Conservation (phyloP, 1,284 basidiomycete species). For the Agroathelia rolfsii region DNA sequence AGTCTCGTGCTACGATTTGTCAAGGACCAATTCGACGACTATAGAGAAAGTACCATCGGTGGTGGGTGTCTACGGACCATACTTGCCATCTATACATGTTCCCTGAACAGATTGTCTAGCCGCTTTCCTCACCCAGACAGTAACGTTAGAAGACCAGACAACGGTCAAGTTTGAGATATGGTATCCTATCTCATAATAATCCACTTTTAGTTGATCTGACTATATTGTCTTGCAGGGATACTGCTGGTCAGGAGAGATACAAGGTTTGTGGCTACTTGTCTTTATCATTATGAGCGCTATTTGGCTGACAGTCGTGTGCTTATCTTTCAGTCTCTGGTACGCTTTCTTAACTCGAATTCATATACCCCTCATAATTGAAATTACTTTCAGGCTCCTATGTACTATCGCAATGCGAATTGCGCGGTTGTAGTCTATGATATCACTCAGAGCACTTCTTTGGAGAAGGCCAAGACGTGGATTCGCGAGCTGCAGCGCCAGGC, state of each 20-base stretch:
- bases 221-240: conserved; percentile 51
- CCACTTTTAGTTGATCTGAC: neutral
- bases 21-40: conserved; percentile 97
- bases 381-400: conserved; percentile 96
- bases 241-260: conserved; percentile 88
- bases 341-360: conserved; percentile 10
- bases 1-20: conserved; percentile 93
- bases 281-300: no score
- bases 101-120: conserved; percentile 36
- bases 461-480: conserved; percentile 96
- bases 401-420: conserved; percentile 84
- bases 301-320: no score
- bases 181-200: conserved; percentile 28
- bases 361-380: conserved; percentile 11
- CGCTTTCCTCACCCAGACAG: conserved; percentile 94
- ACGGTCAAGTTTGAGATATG: conserved; percentile 98
- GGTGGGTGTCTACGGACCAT: conserved; percentile 33
- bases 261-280: conserved; percentile 52
- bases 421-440: conserved; percentile 85
- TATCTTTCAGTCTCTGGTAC: conserved; percentile 19
- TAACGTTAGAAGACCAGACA: conserved; percentile 81
- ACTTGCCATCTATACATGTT: conserved; percentile 6
- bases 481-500: conserved; percentile 94
- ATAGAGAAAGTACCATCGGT: conserved; percentile 85
- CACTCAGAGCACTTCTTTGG: conserved; percentile 79